Conservation (phyloP, 2,329 filamentous ascomycete genomes). For the Penicillium brevicompactum region DNA sequence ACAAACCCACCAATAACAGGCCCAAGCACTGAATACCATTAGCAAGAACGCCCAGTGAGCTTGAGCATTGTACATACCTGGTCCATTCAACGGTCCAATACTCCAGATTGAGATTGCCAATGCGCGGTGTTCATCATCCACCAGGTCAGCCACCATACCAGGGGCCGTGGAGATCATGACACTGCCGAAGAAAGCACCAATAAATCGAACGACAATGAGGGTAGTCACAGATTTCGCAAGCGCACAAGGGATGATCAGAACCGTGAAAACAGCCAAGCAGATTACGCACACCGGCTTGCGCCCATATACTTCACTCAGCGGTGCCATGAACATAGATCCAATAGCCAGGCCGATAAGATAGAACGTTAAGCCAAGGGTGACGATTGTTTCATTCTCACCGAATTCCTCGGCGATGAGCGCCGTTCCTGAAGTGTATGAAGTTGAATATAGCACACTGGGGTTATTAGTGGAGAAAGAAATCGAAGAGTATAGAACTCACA, state of each 20-base stretch:
- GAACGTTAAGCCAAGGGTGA: constrained; percentile 74
- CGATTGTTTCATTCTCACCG: constrained; percentile 57
- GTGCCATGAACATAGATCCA: constrained; percentile 73
- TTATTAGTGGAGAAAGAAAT: not conserved
- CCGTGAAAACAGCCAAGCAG: constrained; percentile 64
- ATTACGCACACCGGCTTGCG: constrained; percentile 64
- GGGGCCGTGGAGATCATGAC: constrained; percentile 83
- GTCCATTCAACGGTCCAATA: constrained; percentile 82
- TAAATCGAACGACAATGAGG: constrained; percentile 73
- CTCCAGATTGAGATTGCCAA: constrained; percentile 82
- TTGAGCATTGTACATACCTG: constrained; percentile 32
- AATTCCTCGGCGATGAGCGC: constrained; percentile 71
- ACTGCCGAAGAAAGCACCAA: constrained; percentile 72
- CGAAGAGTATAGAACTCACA: constrained; percentile 40
- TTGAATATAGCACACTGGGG: constrained; percentile 70
- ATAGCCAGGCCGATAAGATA: constrained; percentile 75
- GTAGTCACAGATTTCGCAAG: constrained; percentile 67
- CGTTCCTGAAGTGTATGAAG: constrained; percentile 74
- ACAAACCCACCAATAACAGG: constrained; percentile 81
- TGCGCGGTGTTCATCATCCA: constrained; percentile 76
- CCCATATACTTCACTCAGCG: constrained; percentile 57
- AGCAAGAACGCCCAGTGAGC: not conserved
- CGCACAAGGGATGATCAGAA: constrained; percentile 72
- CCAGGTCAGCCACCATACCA: constrained; percentile 80
- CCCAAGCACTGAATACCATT: constrained; percentile 49